Base-by-base conservation (phyloP, 805 yeast genomes). In the Barnettozyma salicaria region DNA sequence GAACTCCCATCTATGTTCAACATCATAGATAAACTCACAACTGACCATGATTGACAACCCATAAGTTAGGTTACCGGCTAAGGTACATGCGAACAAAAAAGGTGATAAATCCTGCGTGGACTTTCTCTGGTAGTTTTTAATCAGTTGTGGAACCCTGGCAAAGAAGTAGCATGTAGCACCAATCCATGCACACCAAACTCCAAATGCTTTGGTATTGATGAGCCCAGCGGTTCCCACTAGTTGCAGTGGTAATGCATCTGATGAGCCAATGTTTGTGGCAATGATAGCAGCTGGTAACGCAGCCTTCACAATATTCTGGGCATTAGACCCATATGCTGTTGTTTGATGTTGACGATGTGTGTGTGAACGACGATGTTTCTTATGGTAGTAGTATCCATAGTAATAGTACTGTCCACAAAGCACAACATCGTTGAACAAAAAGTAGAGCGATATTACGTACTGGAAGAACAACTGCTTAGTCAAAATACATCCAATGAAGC, bases 71-170 rank as follows among this genome's bases (percentile, higher is more conserved):
- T 90, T 90, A 4, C 95, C 95, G 18, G 75, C 37, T 30, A 89
- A 64, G 1, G 96, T 95, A 14, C 90, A 76, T 9, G 74, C 74
- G 57, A 89, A 89, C 18, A 88, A 65, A 30, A 83, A 59, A 17
- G 94, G 86, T 1, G 96, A 83, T 3, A 88, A 67, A 3, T 96
- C 97, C 23, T 81, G 80, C 0, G 94, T 92, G 1, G 96, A 84
- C 55, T 84, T 83, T 27, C 96, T 67, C 36, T 64, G 49, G 55
- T 75, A 80, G 60, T 89, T 89, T 56, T 83, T 87, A 53, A 71
- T 63, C 34, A 89, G 64, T 55, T 89, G 97, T 1, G 97, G 97
- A 32, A 87, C 57, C 43, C 97, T 69, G 3, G 96, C 83, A 9
- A 77, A 64, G 30, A 87, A 70, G 54, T 90, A 89, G 37, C 85